Evolutionary conservation across 192 early-diverging fungal species (phyloP), one percentile per base, ranked within the genome.

Genomic region (Oehlia diaphana): DNA sequence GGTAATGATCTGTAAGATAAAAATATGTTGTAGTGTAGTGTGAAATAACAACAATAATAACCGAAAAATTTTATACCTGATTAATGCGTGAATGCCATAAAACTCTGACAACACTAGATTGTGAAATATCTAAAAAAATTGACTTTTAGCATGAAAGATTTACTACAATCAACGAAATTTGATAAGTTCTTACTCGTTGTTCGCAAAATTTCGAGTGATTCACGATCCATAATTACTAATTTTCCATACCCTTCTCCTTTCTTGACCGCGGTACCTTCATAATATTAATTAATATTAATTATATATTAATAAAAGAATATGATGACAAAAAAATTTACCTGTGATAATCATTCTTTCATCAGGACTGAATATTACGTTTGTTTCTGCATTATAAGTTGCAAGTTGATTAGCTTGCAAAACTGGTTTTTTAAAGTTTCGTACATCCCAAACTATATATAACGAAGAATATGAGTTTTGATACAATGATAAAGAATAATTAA

Each of bases 61-160:
- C 62, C 33, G 3, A 33, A 37, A 67, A 35, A 13, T 26, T 33
- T n/a, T 14, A 35, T 82, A 83, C 84, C 74, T 91, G 97, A 83
- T 99, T 96, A 82, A 97, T 84, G 49, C 84, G 89, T 12, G 91
- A 86, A 81, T 97, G 94, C 97, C 97, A 99, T n/a, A 91, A 79
- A 31, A 95, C 89, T 23, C 86, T 81, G 19, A 97, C 88, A 0
- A 95, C 93, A 75, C 88, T 91, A 23, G 91, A 87, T 76, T 89
- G 81, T 2, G 86, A 83, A 13, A 91, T 82, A 74, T 72, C 85
- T 83, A 53, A 39, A 2, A 0, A 21, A 33, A 47, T 50, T n/a
- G 31, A n/a, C 13, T 63, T 14, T 50, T 21, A 58, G 33, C 2
- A 39, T 35, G 44, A n/a, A 21, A 69, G 44, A 14, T 68, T 19